phyloP scores from a whole-genome alignment of 192 early-diverging fungal genomes.

The Coemansia sp. region DNA sequence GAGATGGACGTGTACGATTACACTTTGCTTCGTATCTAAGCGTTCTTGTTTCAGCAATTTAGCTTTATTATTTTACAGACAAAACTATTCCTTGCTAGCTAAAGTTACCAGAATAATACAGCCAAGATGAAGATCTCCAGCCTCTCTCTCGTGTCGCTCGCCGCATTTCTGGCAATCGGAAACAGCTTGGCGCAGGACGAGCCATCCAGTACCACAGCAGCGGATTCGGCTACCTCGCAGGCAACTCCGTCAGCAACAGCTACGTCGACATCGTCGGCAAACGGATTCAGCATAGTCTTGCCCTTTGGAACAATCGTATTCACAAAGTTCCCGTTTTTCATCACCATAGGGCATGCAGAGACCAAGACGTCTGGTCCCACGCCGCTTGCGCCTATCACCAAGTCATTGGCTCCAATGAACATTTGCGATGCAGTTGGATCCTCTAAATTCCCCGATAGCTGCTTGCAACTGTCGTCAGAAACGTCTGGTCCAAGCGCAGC shows the following conservation, averaged over 20 bases:
- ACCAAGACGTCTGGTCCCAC: slow-evolving; percentile 6
- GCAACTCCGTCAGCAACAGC: not conserved
- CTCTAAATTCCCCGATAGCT: slow-evolving; percentile 17
- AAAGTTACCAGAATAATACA: no score
- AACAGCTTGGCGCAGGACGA: not conserved
- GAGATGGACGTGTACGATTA: no score
- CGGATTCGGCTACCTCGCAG: not conserved
- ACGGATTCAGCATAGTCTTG: slow-evolving; percentile 5
- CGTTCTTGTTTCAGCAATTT: no score
- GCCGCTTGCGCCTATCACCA: slow-evolving; percentile 21
- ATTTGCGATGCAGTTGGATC: slow-evolving; percentile 27
- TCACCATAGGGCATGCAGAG: slow-evolving; percentile 6
- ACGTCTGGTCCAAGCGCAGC: not conserved
- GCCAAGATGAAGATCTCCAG: not conserved
- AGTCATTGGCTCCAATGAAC: slow-evolving; percentile 8
- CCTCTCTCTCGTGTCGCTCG: not conserved
- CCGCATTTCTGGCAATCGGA: not conserved
- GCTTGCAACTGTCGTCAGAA: slow-evolving; percentile 4
- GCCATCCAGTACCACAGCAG: not conserved
- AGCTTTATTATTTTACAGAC: no score
- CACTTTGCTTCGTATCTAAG: no score
- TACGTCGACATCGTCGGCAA: not conserved
- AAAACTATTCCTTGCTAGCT: no score
- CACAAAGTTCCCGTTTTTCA: slow-evolving; percentile 17
- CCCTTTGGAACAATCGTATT: slow-evolving; percentile 18